These are phyloP conservation scores for Papiliotrema nemorosa DNA, from an alignment of 1,284 basidiomycete genomes.

Conservation along the genomic window DNA sequence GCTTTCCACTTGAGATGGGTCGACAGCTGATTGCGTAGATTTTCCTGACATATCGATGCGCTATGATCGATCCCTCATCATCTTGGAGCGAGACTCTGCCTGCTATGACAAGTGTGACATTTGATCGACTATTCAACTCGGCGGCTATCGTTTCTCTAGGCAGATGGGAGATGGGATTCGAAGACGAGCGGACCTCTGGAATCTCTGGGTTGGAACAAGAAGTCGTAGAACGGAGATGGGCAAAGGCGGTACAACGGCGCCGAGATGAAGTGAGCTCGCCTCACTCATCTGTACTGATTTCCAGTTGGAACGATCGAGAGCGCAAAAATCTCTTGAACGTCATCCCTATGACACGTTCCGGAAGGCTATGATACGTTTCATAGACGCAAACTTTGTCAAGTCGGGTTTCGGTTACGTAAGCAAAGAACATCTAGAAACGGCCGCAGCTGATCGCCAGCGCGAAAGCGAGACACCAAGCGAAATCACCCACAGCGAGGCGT, in stretches of 20 bases:
- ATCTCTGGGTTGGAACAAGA: constrained; percentile 1
- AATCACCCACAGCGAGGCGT: too few relatives aligned
- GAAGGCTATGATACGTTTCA: constrained; percentile 19
- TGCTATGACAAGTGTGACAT: background rate
- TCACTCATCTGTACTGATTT: background rate
- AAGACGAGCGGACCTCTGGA: background rate
- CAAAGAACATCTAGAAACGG: background rate
- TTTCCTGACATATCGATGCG: constrained; percentile 6
- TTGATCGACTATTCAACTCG: constrained; percentile 19
- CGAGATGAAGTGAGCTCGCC: constrained; percentile 14
- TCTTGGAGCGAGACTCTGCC: constrained; percentile 6
- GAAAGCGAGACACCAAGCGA: too few relatives aligned
- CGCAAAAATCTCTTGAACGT: constrained; percentile 2
- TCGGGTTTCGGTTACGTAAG: constrained; percentile 3
- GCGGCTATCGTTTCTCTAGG: constrained; percentile 20
- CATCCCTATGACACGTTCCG: constrained; percentile 21
- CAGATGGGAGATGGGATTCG: constrained; percentile 15
- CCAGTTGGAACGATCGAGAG: background rate
- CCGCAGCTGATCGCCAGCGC: constrained; percentile 4
- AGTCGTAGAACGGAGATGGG: constrained; percentile 13
- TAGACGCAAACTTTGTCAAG: constrained; percentile 15
- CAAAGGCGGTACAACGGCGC: constrained; percentile 6
- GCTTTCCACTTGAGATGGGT: background rate
- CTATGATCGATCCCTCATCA: constrained; percentile 10
- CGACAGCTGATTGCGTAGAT: constrained; percentile 13